Base-by-base conservation (phyloP, 306 rosid species). In the Crotalaria pallida region DNA sequence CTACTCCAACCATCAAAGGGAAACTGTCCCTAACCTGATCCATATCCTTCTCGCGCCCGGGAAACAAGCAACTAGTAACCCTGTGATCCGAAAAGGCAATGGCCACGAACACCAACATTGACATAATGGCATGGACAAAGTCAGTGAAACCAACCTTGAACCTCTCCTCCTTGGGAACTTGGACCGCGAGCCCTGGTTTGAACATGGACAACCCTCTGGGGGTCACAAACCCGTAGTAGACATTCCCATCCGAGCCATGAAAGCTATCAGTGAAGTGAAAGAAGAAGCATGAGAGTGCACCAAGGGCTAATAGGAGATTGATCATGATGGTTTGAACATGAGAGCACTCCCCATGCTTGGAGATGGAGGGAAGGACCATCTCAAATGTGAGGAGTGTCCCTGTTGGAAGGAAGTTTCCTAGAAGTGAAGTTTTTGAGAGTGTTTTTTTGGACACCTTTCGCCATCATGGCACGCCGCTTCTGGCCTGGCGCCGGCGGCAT, bases 371-470 rank as follows among this genome's bases (percentile, higher is more conserved):
- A 3, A 89, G 96, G 1, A 92, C 86, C 96, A 89, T 89, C 18
- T 92, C 98, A 36, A 89, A 92, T 0, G 96, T 86, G 0, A 92
- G 76, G 19, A 86, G 95, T 7, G 98, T 92, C 0, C 96, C 96
- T 0, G 96, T 89, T 0, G 98, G 98, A 15, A 92, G 95, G 81
- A 89, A 89, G 84, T 92, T 89, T 0, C 85, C 88, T 0, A 92
- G 92, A 70, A 88, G 67, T 1, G 96, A 88, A 0, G 95, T 83
- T 18, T 86, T 88, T 0, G 96, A 86, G 10, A 89, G 82, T 1
- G 91, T 92, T 31, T 92, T n/a, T 92, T 21, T 92, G 96, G 44
- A 89, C 88, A 0, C 98, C 92, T 48, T 89, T 89, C 0, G 96
- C 96, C 19, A 89, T 79, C 10, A 89, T 76, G 1, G 84, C 88